Conservation (phyloP, 2,329 filamentous ascomycete species). For the Aspergillus sp. region DNA sequence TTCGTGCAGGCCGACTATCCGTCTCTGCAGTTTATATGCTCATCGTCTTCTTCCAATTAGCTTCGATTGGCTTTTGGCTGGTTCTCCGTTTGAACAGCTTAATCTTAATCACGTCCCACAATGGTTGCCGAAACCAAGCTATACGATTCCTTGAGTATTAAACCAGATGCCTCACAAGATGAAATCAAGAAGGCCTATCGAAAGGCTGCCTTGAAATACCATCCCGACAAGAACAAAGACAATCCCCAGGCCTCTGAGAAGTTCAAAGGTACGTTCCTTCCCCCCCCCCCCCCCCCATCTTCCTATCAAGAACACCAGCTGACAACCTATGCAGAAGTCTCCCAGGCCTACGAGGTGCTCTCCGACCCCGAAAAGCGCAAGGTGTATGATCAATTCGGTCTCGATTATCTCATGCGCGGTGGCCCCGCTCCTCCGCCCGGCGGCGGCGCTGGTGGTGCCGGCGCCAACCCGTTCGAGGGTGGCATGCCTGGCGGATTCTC, state of each 20-base stretch:
- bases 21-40: conserved; percentile 11
- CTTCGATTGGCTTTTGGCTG: conserved; percentile 2
- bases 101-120: conserved; percentile 27
- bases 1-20: conserved; percentile 3
- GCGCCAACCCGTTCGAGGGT: conserved; percentile 59
- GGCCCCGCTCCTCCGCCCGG: conserved; percentile 67
- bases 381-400: conserved; percentile 89
- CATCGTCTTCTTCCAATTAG: conserved; percentile 11
- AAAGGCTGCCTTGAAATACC: conserved; percentile 85
- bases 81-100: background rate
- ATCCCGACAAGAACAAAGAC: conserved; percentile 98
- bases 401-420: conserved; percentile 86
- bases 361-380: conserved; percentile 97
- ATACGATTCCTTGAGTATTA: conserved; percentile 81
- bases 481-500: conserved; percentile 56
- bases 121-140: conserved; percentile 97
- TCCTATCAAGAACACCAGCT: background rate
- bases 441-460: conserved; percentile 51
- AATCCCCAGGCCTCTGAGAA: conserved; percentile 82
- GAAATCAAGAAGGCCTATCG: conserved; percentile 91
- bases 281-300: conserved; percentile 2
- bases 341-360: conserved; percentile 96
- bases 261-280: conserved; percentile 69
- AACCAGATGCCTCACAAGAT: conserved; percentile 78
- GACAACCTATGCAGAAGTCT: conserved; percentile 62